Evolutionary conservation across 495 filamentous ascomycete species (phyloP), one percentile per base, ranked within the genome.

Genomic region (Talaromyces liani): DNA sequence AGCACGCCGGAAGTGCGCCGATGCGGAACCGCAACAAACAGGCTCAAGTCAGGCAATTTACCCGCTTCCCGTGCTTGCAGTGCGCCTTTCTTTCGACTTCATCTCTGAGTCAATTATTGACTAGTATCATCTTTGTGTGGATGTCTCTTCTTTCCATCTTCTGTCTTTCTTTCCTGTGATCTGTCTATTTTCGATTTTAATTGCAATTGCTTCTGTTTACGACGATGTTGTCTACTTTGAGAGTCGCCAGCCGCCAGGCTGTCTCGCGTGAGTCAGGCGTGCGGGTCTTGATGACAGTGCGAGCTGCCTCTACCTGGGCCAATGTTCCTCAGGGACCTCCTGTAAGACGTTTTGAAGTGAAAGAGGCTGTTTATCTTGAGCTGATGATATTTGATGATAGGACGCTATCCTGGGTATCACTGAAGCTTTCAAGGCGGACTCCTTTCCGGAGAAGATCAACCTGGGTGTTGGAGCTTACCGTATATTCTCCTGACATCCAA

Each of bases 381-480:
- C 53, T 56, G 29, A 56, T 56, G 22, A 56, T 29, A 1, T 1
- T 56, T 29, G 53, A 56, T 49, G 22, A 51, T 74, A 80, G 78
- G 79, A 93, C 89, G 90, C 88, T 55, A 92, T 93, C 78, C 84
- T 93, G 84, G 93, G 93, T 80, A 95, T 98, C 80, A 98, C 94
- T 60, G 94, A 98, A 80, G 94, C 94, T 58, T 98, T 94, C 89
- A 98, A 98, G 84, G 91, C 93, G 71, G 93, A 98, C 72, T 82
- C 77, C 66, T 91, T 94, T 77, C 78, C 86, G 61, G 83, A 93
- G 78, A 98, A 98, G 87, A 97, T 98, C 82, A 98, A 97, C 80
- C 84, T 98, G 61, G 93, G 92, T 87, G 85, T 80, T 75, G 79
- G 74, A 59, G 77, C 73, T 59, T 84, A 84, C 75, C 81, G 81